phyloP scores from a whole-genome alignment of 768 basidiomycete genomes.

The Coprinopsis marcescibilis region DNA sequence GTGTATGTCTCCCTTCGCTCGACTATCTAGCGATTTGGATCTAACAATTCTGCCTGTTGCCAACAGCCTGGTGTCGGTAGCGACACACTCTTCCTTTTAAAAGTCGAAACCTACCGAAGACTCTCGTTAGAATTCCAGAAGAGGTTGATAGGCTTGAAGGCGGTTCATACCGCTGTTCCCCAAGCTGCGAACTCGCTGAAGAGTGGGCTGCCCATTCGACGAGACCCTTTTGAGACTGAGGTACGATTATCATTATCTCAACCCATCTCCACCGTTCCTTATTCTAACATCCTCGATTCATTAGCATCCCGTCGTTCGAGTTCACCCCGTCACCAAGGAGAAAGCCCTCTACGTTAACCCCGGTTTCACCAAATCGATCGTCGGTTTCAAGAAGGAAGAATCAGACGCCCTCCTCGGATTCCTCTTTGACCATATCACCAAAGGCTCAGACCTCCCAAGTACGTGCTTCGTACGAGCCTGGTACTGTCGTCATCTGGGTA shows the following conservation, averaged over 20 bases:
- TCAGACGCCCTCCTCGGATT: conserved; percentile 49
- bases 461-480: conserved; percentile 42
- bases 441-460: conserved; percentile 46
- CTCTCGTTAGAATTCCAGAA: conserved; percentile 53
- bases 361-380: conserved; percentile 46
- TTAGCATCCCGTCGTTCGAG: conserved; percentile 48
- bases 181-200: conserved; percentile 41
- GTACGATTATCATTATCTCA: neutral
- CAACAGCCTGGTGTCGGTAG: conserved; percentile 40
- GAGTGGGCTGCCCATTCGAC: conserved; percentile 39
- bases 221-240: conserved; percentile 44
- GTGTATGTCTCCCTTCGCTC: conserved; percentile 15
- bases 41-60: conserved; percentile 17
- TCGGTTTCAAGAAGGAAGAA: conserved; percentile 49
- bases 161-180: conserved; percentile 47
- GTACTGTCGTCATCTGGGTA: conserved; percentile 53
- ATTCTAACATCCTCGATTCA: neutral
- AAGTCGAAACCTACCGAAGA: conserved; percentile 52
- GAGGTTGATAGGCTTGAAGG: conserved; percentile 48
- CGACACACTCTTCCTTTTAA: conserved; percentile 50
- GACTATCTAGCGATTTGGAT: conserved; percentile 10
- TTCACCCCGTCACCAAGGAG: conserved; percentile 56
- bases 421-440: conserved; percentile 45
- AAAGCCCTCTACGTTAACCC: conserved; percentile 55
- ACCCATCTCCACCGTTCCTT: conserved; percentile 27